Percentiles rank a stretch among this genome's conserved stretches.
phyloP scores from a whole-genome alignment of 306 rosid species.

The Vigna angularis region DNA sequence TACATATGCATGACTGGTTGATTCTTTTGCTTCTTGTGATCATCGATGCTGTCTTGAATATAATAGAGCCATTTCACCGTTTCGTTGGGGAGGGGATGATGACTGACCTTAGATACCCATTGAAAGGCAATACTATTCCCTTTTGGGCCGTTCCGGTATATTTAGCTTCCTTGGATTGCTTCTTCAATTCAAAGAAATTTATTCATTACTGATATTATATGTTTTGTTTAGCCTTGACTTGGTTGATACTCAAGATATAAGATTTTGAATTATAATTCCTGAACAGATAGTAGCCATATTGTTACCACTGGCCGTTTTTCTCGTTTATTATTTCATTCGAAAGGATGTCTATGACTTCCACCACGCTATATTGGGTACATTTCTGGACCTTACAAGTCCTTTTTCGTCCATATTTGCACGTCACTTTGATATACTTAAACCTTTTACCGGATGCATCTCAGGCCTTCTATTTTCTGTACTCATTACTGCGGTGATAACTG shows the following conservation, averaged over 20 bases:
- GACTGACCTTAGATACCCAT: constrained; percentile 79
- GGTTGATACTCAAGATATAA: constrained; percentile 34
- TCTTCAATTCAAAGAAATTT: background rate
- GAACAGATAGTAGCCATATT: constrained; percentile 76
- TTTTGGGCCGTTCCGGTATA: constrained; percentile 93
- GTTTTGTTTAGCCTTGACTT: constrained; percentile 21
- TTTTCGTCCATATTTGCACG: constrained; percentile 25
- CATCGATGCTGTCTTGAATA: constrained; percentile 65
- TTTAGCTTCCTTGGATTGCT: constrained; percentile 26
- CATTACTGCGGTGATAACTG: constrained; percentile 84
- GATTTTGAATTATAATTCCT: constrained; percentile 30
- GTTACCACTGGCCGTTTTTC: constrained; percentile 65
- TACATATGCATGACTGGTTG: constrained; percentile 88
- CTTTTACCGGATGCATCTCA: constrained; percentile 50
- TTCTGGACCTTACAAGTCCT: constrained; percentile 31
- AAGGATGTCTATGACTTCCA: constrained; percentile 89
- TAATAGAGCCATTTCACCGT: constrained; percentile 88
- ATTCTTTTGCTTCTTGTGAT: constrained; percentile 72
- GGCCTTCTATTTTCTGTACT: constrained; percentile 88
- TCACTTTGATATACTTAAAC: constrained; percentile 16
- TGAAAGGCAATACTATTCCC: constrained; percentile 82
- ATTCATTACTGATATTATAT: constrained; percentile 18
- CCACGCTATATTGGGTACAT: constrained; percentile 81
- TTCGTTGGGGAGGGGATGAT: constrained; percentile 92
- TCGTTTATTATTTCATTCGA: constrained; percentile 70